phyloP scores from a whole-genome alignment of 2,329 filamentous ascomycete species.

The Acarospora socialis region DNA sequence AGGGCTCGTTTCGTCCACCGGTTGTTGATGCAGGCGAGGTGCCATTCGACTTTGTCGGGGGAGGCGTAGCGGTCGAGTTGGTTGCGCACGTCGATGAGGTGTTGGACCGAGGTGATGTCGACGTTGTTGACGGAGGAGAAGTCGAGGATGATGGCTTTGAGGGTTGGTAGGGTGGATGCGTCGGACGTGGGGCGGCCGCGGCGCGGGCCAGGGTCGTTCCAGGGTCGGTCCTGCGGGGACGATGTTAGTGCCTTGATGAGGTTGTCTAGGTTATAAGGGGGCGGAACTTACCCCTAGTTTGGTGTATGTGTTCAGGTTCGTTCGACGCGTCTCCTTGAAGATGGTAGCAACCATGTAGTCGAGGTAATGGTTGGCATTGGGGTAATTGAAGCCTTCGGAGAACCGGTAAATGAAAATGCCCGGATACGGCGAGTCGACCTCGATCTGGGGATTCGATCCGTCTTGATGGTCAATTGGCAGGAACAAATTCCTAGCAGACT shows the following conservation, averaged over 20 bases:
- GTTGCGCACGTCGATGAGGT: slow-evolving; percentile 85
- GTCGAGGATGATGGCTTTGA: slow-evolving; percentile 86
- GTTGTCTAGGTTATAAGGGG: no score
- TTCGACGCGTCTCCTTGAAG: slow-evolving; percentile 58
- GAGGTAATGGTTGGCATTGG: slow-evolving; percentile 79
- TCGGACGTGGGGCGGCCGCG: slow-evolving; percentile 38
- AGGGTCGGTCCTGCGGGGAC: slow-evolving; percentile 53
- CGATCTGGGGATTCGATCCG: slow-evolving; percentile 73
- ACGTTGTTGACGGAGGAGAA: slow-evolving; percentile 90
- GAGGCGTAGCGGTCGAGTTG: slow-evolving; percentile 76
- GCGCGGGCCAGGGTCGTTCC: slow-evolving; percentile 80
- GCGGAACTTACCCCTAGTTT: slow-evolving; percentile 36
- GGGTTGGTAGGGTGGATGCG: slow-evolving; percentile 43
- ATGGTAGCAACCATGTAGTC: slow-evolving; percentile 61
- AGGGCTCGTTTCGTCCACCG: slow-evolving; percentile 89
- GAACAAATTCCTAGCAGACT: slow-evolving; percentile 61
- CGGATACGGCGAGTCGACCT: slow-evolving; percentile 69
- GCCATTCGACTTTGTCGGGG: slow-evolving; percentile 81
- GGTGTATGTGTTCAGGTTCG: slow-evolving; percentile 51
- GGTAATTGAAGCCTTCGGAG: slow-evolving; percentile 89
- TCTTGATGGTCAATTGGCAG: slow-evolving; percentile 77
- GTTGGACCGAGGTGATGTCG: slow-evolving; percentile 83
- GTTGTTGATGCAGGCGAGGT: slow-evolving; percentile 87
- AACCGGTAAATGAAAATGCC: slow-evolving; percentile 95
- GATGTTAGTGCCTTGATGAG: neutral